phyloP scores from a whole-genome alignment of 768 basidiomycete genomes.

The Russula sp. region DNA sequence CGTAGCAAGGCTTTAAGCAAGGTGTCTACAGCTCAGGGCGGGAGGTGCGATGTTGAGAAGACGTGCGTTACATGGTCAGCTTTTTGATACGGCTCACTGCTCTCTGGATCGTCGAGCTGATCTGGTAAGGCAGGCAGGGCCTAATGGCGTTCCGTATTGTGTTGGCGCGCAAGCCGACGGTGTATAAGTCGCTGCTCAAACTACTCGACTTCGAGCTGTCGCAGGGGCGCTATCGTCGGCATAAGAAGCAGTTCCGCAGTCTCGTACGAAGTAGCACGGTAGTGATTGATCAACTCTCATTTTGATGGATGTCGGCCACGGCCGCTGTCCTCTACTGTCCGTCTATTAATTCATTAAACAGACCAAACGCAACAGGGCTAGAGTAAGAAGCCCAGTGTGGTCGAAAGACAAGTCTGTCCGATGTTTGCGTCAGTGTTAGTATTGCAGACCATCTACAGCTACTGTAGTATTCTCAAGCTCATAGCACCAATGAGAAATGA shows the following conservation, averaged over 20 bases:
- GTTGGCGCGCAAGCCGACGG: slow-evolving; percentile 44
- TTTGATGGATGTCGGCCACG: slow-evolving; percentile 8
- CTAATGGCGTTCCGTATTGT: slow-evolving; percentile 69
- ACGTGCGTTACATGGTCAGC: slow-evolving; percentile 54
- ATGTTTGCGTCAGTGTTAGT: no score
- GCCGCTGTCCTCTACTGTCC: not conserved
- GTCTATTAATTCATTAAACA: not conserved
- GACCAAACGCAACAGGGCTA: not conserved
- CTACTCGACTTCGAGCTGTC: slow-evolving; percentile 45
- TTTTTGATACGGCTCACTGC: not conserved
- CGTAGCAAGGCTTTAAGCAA: slow-evolving; percentile 38
- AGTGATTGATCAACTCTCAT: slow-evolving; percentile 24
- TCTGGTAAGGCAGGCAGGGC: slow-evolving; percentile 53
- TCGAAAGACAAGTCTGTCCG: no score
- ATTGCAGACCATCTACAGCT: no score
- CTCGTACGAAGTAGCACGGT: slow-evolving; percentile 42
- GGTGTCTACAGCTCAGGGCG: slow-evolving; percentile 33
- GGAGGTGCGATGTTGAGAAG: slow-evolving; percentile 41
- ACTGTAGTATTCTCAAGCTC: no score
- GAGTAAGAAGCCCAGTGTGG: no score
- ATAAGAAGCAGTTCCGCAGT: slow-evolving; percentile 37
- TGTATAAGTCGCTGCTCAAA: slow-evolving; percentile 41
- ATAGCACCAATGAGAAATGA: no score
- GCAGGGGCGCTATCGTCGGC: slow-evolving; percentile 37
- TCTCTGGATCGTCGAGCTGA: not conserved